A percentile compares a stretch with the other conserved stretches of the same genome.
These are phyloP conservation scores for Xerophyta viscosa DNA, from an alignment of 106 monocot species.

Conservation along the genomic window DNA sequence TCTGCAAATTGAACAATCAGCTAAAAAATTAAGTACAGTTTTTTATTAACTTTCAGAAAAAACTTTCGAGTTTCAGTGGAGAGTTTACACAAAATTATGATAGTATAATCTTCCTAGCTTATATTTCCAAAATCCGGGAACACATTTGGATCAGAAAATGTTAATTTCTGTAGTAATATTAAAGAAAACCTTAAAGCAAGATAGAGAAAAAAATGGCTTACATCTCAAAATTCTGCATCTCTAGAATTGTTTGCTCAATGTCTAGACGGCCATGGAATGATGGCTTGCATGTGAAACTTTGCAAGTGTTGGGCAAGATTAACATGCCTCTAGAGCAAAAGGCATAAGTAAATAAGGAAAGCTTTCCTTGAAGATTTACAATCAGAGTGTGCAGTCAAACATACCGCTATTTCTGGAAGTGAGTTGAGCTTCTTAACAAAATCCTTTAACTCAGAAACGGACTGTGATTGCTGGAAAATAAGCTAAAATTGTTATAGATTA, in stretches of 20 bases:
- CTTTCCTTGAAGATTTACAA: slow-evolving; percentile 1
- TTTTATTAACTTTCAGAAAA: no score
- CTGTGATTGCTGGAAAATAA: slow-evolving; percentile 47
- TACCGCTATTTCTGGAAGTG: slow-evolving; percentile 95
- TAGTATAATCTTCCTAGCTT: no score
- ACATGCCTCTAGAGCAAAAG: slow-evolving; percentile 74
- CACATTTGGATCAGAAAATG: no score
- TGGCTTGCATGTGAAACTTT: slow-evolving; percentile 91
- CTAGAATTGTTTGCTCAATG: slow-evolving; percentile 95
- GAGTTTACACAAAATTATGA: no score
- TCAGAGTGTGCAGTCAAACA: slow-evolving; percentile 13
- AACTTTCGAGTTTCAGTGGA: no score
- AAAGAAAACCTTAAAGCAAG: background rate
- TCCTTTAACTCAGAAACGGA: slow-evolving; percentile 95
- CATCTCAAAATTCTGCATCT: slow-evolving; percentile 79
- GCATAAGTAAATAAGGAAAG: slow-evolving; percentile 2
- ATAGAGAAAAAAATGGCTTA: slow-evolving; percentile 31
- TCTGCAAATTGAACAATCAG: slow-evolving; percentile 26
- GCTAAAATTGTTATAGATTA: background rate
- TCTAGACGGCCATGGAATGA: slow-evolving; percentile 93
- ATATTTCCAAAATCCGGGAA: no score
- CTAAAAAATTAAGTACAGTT: no score
- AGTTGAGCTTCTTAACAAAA: slow-evolving; percentile 94
- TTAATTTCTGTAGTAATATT: no score
- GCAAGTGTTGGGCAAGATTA: slow-evolving; percentile 93